phyloP scores from a whole-genome alignment of 2,329 filamentous ascomycete species.

The Fusarium tjaetaba region DNA sequence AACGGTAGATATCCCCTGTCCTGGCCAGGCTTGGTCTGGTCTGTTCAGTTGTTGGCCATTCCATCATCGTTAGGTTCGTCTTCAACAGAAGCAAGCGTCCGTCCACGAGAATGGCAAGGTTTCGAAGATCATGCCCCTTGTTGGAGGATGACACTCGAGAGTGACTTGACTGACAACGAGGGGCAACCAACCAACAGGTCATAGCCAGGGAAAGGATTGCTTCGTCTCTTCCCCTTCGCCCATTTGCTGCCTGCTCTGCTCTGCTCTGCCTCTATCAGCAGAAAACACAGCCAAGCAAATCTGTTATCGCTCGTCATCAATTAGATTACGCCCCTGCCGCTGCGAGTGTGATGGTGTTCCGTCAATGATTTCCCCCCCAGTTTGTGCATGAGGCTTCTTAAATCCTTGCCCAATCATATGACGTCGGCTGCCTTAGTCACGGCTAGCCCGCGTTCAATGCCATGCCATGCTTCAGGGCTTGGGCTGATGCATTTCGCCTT shows the following conservation, averaged over 20 bases:
- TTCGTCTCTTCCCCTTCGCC: background rate
- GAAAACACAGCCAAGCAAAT: background rate
- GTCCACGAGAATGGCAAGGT: slow-evolving; percentile 35
- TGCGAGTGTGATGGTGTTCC: slow-evolving; percentile 40
- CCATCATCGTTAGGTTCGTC: slow-evolving; percentile 16
- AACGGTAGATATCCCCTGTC: slow-evolving; percentile 33
- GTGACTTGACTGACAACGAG: slow-evolving; percentile 21
- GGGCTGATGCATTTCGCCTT: slow-evolving; percentile 44
- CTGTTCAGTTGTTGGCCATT: slow-evolving; percentile 4
- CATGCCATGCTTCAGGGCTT: slow-evolving; percentile 41
- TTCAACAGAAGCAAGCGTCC: slow-evolving; percentile 14
- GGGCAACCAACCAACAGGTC: slow-evolving; percentile 13
- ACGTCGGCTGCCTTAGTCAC: slow-evolving; percentile 32
- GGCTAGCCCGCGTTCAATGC: slow-evolving; percentile 28
- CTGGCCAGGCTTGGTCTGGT: background rate
- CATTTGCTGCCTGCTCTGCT: background rate
- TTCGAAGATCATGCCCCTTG: slow-evolving; percentile 41
- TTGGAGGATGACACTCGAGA: slow-evolving; percentile 16
- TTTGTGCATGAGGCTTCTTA: slow-evolving; percentile 43
- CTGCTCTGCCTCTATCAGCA: background rate
- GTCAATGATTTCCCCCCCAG: slow-evolving; percentile 37
- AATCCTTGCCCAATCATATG: slow-evolving; percentile 32
- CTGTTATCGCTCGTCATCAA: slow-evolving; percentile 12
- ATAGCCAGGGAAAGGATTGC: background rate
- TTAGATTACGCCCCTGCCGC: slow-evolving; percentile 36